Base-by-base conservation (phyloP, 495 filamentous ascomycete genomes). In the Beverwykella pulmonaria region DNA sequence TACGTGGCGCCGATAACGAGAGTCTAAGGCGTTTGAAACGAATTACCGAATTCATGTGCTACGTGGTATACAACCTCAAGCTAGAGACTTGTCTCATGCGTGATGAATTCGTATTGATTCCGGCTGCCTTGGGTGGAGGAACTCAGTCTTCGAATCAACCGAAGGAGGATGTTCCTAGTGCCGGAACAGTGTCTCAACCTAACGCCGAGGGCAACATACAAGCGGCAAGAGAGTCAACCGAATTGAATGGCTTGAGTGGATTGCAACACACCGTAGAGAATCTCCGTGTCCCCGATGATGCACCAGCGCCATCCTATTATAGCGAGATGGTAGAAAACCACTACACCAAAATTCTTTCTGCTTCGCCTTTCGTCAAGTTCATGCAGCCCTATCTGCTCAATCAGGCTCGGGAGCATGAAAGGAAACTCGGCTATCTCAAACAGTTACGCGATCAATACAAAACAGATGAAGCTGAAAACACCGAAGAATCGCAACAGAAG, bases 41-140 rank as follows among this genome's bases (percentile, higher is more conserved):
- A 48, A 95, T 99, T 71, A 95, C 94, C 1, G 95, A 99, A 75
- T 96, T 99, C 72, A 96, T 99, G 92, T 87, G 93, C 59, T 99
- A 97, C 73, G 95, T 99, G 25, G 92, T 97, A 17, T 97, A 99
- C 76, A 99, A 97, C 69, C 82, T 98, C 22, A 97, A 94, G 74
- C 84, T 99, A 8, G 95, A 99, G 76, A 97, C 95, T 1, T 96
- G 88, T 72, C 77, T 99, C 50, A 94, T 99, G 90, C 85, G 93
- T 54, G 95, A 99, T 77, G 93, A 97, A 69, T 96, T 92, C 74
- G 90, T 95, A 25, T 82, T 93, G 60, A 88, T 97, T 50, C 93
- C 95, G 14, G 85, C 88, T 1, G 81, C 86, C 5, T 78, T 86
- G 5, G 75, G 74, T 32, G 75, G 71, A 53, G 80, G 75, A 20